phyloP scores from a whole-genome alignment of 1,284 basidiomycete genomes.

The Inonotus hispidus region DNA sequence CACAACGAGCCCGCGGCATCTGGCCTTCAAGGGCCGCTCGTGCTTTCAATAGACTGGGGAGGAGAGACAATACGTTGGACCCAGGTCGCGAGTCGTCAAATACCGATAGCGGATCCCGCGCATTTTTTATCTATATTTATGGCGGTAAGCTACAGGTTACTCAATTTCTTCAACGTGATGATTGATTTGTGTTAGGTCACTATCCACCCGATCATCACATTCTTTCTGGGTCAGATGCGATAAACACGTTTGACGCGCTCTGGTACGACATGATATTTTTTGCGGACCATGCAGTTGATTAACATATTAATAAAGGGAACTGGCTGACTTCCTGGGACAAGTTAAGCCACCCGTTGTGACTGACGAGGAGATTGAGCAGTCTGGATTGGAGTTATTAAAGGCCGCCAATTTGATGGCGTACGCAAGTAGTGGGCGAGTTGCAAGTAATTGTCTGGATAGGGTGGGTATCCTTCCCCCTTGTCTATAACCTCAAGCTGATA shows the following conservation, averaged over 20 bases:
- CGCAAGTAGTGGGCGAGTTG: conserved; percentile 55
- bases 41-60: conserved; percentile 17
- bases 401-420: conserved; percentile 46
- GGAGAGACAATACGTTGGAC: neutral
- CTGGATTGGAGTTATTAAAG: conserved; percentile 69
- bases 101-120: conserved; percentile 50
- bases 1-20: neutral
- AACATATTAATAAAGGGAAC: conserved; percentile 42
- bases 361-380: conserved; percentile 76
- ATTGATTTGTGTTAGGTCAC: conserved; percentile 47
- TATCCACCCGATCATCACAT: conserved; percentile 85
- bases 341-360: conserved; percentile 75
- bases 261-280: conserved; percentile 39
- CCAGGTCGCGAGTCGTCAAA: conserved; percentile 26
- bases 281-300: conserved; percentile 11
- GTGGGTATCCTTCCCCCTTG: conserved; percentile 38
- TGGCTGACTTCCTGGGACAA: conserved; percentile 73
- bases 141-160: conserved; percentile 43
- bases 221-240: conserved; percentile 66
- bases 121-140: conserved; percentile 78
- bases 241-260: conserved; percentile 74
- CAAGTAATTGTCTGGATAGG: conserved; percentile 72
- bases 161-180: conserved; percentile 10
- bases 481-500: conserved; percentile 7
- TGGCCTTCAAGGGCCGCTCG: conserved; percentile 16